These are phyloP conservation scores for Wickerhamomyces pijperi DNA, from an alignment of 805 yeast species.

Conservation along the genomic window DNA sequence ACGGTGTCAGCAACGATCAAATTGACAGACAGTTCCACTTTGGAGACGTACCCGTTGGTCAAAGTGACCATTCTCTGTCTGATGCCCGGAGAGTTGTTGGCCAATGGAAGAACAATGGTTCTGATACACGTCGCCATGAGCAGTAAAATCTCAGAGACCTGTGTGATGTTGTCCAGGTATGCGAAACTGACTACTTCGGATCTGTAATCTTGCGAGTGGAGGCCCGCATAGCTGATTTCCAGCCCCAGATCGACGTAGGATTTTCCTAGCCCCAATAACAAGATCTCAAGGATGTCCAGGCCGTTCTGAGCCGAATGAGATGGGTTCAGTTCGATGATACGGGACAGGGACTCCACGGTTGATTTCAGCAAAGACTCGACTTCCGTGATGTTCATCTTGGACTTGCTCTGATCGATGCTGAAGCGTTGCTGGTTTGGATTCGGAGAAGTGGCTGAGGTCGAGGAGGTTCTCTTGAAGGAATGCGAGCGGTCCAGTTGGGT, in stretches of 20 bases:
- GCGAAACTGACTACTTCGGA: slow-evolving; percentile 28
- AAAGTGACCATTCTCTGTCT: slow-evolving; percentile 49
- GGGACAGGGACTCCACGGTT: slow-evolving; percentile 65
- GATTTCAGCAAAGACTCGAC: slow-evolving; percentile 60
- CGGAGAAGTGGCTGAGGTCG: not conserved
- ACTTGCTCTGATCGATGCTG: slow-evolving; percentile 1
- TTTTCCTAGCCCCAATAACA: slow-evolving; percentile 60
- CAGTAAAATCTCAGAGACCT: slow-evolving; percentile 48
- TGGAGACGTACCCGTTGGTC: slow-evolving; percentile 48
- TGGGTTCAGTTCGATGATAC: slow-evolving; percentile 67
- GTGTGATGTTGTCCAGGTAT: slow-evolving; percentile 37
- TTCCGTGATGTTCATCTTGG: slow-evolving; percentile 25
- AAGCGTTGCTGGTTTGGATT: slow-evolving; percentile 1
- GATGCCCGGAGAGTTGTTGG: slow-evolving; percentile 44
- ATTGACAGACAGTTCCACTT: slow-evolving; percentile 57
- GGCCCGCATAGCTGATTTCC: slow-evolving; percentile 50
- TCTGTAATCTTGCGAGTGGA: slow-evolving; percentile 26
- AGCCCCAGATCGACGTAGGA: slow-evolving; percentile 66
- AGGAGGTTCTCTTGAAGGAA: slow-evolving; percentile 17
- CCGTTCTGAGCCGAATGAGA: slow-evolving; percentile 49
- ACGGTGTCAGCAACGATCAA: slow-evolving; percentile 49
- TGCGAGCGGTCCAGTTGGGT: slow-evolving; percentile 34
- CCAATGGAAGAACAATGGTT: slow-evolving; percentile 65
- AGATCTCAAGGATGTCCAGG: slow-evolving; percentile 52
- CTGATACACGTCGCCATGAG: slow-evolving; percentile 64